Percentiles rank a stretch among this genome's conserved stretches.
phyloP scores from a whole-genome alignment of 345 rosid species.

The Garcia nutans region DNA sequence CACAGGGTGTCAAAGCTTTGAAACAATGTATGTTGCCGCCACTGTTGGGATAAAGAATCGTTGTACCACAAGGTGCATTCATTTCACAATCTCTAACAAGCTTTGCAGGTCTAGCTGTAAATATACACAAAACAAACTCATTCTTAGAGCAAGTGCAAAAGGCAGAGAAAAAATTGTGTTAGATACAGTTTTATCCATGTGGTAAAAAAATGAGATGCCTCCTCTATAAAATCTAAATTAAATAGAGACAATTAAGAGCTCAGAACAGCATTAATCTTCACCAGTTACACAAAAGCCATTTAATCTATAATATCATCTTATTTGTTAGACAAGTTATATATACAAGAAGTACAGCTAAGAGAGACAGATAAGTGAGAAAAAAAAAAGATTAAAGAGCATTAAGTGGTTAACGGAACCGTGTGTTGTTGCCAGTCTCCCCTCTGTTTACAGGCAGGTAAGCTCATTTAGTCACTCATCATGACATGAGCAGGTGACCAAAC shows the following conservation, averaged over 20 bases:
- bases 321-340: not conserved
- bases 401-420: not conserved
- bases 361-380: not conserved
- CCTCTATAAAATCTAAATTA: not conserved
- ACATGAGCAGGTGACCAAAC: not conserved
- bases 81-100: slow-evolving; percentile 66
- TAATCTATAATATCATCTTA: not conserved
- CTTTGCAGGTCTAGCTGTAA: slow-evolving; percentile 77
- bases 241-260: not conserved
- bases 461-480: not conserved
- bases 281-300: not conserved
- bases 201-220: not conserved
- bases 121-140: slow-evolving; percentile 10
- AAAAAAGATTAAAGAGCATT: not conserved
- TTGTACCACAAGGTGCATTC: slow-evolving; percentile 60
- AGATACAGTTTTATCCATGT: too few relatives aligned
- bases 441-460: not conserved
- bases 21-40: slow-evolving; percentile 92
- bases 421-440: not conserved
- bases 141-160: not conserved
- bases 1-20: slow-evolving; percentile 70
- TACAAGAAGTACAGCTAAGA: not conserved
- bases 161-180: not conserved
- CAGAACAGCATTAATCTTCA: not conserved
- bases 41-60: slow-evolving; percentile 62